phyloP scores from a whole-genome alignment of 1,139 yeast species.

The Hansenula sp. region DNA sequence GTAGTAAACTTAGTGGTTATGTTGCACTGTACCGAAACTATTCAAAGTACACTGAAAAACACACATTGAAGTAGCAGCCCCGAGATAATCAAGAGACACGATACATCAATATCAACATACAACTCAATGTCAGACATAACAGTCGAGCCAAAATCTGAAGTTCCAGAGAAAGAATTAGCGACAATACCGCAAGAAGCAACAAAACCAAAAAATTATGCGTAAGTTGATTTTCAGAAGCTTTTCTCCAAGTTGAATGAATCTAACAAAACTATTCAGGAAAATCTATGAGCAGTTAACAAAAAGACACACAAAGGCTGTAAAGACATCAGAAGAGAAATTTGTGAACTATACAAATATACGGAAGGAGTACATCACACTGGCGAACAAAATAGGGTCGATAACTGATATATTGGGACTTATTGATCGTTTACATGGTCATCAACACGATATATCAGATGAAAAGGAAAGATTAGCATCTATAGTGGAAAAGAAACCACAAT shows the following conservation, averaged over 20 bases:
- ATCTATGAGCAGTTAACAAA: neutral
- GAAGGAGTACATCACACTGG: neutral
- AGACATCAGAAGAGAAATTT: neutral
- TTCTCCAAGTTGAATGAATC: neutral
- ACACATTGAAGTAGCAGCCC: no score
- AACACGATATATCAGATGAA: neutral
- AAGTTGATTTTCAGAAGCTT: neutral
- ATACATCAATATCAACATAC: no score
- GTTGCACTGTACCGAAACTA: no score
- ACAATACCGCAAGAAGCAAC: neutral
- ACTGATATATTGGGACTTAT: neutral
- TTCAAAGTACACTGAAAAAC: no score
- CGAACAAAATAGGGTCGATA: constrained; percentile 1
- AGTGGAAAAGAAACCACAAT: neutral
- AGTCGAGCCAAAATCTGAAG: neutral
- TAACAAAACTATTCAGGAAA: neutral
- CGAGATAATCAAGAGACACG: neutral
- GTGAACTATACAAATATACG: neutral
- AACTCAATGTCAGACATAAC: neutral
- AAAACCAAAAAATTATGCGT: constrained; percentile 1
- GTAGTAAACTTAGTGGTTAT: no score
- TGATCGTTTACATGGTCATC: constrained; percentile 1
- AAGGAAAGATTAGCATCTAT: neutral
- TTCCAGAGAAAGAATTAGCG: neutral
- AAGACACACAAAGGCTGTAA: neutral